Percentiles rank a stretch among this genome's conserved stretches.
Conservation (phyloP, 2,329 filamentous ascomycete genomes). For the Fusarium verticillioides region DNA sequence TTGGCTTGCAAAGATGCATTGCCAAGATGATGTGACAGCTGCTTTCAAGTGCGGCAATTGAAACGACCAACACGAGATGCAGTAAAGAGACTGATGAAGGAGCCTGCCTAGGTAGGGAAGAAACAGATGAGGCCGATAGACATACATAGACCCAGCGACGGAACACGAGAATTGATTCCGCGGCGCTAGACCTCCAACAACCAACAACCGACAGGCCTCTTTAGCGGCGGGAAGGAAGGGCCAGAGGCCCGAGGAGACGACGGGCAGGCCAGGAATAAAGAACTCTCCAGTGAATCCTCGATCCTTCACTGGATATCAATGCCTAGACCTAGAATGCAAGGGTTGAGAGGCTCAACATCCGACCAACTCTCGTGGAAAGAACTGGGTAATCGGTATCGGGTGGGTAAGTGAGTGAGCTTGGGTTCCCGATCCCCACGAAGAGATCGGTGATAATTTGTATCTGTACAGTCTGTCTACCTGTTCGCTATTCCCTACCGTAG, state of each 20-base stretch:
- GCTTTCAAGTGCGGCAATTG: constrained; percentile 9
- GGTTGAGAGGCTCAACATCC: constrained; percentile 30
- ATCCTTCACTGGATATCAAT: neutral
- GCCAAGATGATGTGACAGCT: neutral
- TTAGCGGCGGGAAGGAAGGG: constrained; percentile 38
- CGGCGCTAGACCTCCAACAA: constrained; percentile 31
- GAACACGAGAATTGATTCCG: constrained; percentile 30
- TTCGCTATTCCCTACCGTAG: neutral
- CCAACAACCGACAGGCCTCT: constrained; percentile 29
- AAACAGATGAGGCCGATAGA: constrained; percentile 19
- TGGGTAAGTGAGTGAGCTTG: constrained; percentile 1
- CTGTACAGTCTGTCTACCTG: neutral
- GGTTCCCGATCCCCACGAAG: constrained; percentile 14
- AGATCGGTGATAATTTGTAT: constrained; percentile 8
- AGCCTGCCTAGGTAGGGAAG: neutral
- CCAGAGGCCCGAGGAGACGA: constrained; percentile 27
- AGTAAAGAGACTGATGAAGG: neutral
- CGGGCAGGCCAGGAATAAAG: constrained; percentile 4
- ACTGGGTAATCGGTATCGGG: neutral
- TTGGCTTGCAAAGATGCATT: neutral
- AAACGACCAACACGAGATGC: constrained; percentile 1
- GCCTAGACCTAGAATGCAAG: constrained; percentile 9
- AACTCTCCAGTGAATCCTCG: neutral
- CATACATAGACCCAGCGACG: constrained; percentile 1
- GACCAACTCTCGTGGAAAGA: constrained; percentile 5